Evolutionary conservation across 176 grass and related monocot species (phyloP), one percentile per base, ranked within the genome.

Genomic region (Phyllostachys edulis): DNA sequence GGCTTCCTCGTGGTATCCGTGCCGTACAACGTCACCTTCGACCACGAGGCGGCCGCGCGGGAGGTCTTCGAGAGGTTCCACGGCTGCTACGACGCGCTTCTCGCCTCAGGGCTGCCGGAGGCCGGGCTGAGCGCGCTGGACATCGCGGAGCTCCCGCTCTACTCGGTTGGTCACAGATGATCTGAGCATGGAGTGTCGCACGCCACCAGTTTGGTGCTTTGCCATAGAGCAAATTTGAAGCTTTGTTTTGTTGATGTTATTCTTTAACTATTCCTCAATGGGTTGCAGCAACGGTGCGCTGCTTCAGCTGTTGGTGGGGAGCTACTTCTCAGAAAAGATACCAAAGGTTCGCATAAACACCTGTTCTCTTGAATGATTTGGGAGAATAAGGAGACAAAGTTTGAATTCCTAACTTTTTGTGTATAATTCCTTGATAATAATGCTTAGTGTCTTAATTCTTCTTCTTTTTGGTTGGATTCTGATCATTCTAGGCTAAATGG

Each of bases 121-220:
- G 91, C 91, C 57, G 55, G 86, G 12, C 81, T 99, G 0, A 72
- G 85, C 20, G 77, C 84, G 24, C 16, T 39, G 38, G 93, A 94
- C 88, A 40, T 96, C 70, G 80, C 80, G 34, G 50, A 76, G 21
- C 91, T 99, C 79, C 93, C 93, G 7, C 62, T 94, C 65, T 99
- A 89, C 69, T 96, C 89, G 9, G 93, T 99, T 1, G 96, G 96
- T 9, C 96, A 99, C 85, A 99, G 93, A 91, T 94, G 73, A 81
- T 49, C 51, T 9, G 50, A 2, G 23, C 45, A 32, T 41, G 18
- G 12, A 26, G n/a, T 37, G 55, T 52, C 63, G 49, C 46, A 20
- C 7, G 39, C 83, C 71, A 72, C 62, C 2, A 79, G 77, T 79
- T 89, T 57, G 63, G 56, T 49, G 67, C 3, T 82, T 86, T 92